Base-by-base conservation (phyloP, 208 protist genomes). In the Polymyxa betae region DNA sequence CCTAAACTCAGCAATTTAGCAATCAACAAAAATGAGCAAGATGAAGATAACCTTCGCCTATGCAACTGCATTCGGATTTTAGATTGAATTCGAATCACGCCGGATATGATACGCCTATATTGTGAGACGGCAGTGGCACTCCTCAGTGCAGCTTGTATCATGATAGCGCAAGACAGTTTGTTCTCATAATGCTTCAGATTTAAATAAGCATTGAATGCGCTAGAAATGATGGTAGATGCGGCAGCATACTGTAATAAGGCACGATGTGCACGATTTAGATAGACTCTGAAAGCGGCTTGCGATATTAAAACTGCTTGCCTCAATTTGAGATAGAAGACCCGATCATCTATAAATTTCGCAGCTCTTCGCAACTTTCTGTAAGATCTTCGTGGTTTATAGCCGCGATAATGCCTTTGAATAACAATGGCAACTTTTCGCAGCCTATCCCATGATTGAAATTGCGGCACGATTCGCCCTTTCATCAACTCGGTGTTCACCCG, bases 371-470 rank as follows among this genome's bases (percentile, higher is more conserved):
- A 82, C n/a, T 5, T n/a, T 35, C 5, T 5, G 72, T 38, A 82
- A 35, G 12, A n/a, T 20, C 35, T 5, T 45, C 72, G 72, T 45
- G 40, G 72, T 20, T 20, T 35, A 43, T 35, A 82, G 5, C 16
- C 72, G n/a, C 72, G 72, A 43, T 82, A 82, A 35, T n/a, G 72
- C 16, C 35, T 82, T n/a, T 82, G 72, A 20, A 82, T 82, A 5
- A 43, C 72, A 43, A 82, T 35, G 16, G 72, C 72, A 20, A 12
- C 72, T n/a, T n/a, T 35, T 16, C 72, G 72, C 5, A 82, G n/a
- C 72, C 72, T 35, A 20, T 82, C 72, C 72, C 72, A 82, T 12
- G 72, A 82, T n/a, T 82, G 72, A n/a, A 82, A 82, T 43, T 82
- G 72, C 35, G 72, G 72, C 5, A 43, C 72, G 12, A 82, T 43